phyloP scores from a whole-genome alignment of 495 filamentous ascomycete genomes.

The Talaromyces ruber region DNA sequence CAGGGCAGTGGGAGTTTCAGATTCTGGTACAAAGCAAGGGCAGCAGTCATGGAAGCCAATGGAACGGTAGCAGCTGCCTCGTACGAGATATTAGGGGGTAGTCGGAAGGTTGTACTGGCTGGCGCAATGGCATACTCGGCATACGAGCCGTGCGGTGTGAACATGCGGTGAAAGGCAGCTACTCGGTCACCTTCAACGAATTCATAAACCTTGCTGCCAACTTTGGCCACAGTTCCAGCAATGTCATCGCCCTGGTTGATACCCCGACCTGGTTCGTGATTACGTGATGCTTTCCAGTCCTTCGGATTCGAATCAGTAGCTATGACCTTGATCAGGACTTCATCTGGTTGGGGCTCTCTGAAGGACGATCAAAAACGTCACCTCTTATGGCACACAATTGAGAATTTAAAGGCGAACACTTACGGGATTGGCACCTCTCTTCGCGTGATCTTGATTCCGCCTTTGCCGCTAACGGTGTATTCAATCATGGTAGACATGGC shows the following conservation, averaged over 20 bases:
- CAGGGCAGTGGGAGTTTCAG: conserved; percentile 59
- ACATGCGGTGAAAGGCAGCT: conserved; percentile 59
- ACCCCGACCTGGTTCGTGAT: conserved; percentile 7
- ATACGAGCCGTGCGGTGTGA: conserved; percentile 47
- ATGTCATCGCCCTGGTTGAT: conserved; percentile 60
- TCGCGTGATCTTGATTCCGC: too few species aligned
- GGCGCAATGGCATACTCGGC: conserved; percentile 66
- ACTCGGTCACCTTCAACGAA: conserved; percentile 62
- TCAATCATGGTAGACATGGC: too few species aligned
- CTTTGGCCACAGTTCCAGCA: conserved; percentile 50
- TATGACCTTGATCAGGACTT: conserved; percentile 64
- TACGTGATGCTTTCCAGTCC: conserved; percentile 57
- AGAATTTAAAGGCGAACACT: too few species aligned
- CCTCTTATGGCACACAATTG: too few species aligned
- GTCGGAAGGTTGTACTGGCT: conserved; percentile 59
- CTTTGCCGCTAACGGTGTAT: too few species aligned
- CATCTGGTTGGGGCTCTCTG: conserved; percentile 20
- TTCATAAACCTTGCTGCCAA: conserved; percentile 51
- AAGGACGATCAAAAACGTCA: too few species aligned
- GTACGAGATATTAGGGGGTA: conserved; percentile 54
- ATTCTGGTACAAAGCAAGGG: conserved; percentile 49
- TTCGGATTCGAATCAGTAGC: conserved; percentile 70
- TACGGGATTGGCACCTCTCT: too few species aligned
- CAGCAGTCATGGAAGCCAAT: conserved; percentile 66
- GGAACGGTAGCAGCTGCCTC: conserved; percentile 69